These are phyloP conservation scores for Pestalotiopsis sp. DNA, from an alignment of 2,329 filamentous ascomycete species.

Conservation along the genomic window DNA sequence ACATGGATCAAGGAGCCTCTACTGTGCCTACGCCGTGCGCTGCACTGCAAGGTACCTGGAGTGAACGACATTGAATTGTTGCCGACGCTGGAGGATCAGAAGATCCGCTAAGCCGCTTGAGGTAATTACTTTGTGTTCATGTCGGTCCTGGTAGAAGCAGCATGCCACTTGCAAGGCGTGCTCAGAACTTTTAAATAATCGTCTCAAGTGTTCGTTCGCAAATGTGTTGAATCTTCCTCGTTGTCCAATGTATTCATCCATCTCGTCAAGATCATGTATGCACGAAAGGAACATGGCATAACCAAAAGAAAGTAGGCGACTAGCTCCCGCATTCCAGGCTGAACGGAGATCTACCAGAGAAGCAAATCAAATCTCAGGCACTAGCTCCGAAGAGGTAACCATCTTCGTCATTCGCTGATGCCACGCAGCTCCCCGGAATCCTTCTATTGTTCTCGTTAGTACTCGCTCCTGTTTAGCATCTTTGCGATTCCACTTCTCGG, in stretches of 20 bases:
- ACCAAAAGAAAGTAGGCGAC: neutral
- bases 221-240: too few relatives aligned
- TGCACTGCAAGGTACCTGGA: too few relatives aligned
- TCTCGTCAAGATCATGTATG: neutral
- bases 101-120: neutral
- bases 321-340: neutral
- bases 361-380: neutral
- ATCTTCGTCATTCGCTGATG: slow-evolving; percentile 9
- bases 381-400: neutral
- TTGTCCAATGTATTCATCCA: neutral
- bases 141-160: too few relatives aligned
- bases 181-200: too few relatives aligned
- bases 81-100: neutral
- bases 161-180: too few relatives aligned
- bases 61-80: too few relatives aligned
- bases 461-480: neutral
- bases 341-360: neutral
- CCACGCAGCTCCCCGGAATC: slow-evolving; percentile 8
- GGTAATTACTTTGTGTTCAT: neutral
- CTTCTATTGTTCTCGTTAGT: neutral
- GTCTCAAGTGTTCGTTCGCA: too few relatives aligned
- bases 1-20: neutral
- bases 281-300: neutral
- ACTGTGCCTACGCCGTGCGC: neutral
- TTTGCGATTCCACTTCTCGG: neutral